Evolutionary conservation across 176 grass and related monocot species (phyloP).

Genomic region (Zizania latifolia): DNA sequence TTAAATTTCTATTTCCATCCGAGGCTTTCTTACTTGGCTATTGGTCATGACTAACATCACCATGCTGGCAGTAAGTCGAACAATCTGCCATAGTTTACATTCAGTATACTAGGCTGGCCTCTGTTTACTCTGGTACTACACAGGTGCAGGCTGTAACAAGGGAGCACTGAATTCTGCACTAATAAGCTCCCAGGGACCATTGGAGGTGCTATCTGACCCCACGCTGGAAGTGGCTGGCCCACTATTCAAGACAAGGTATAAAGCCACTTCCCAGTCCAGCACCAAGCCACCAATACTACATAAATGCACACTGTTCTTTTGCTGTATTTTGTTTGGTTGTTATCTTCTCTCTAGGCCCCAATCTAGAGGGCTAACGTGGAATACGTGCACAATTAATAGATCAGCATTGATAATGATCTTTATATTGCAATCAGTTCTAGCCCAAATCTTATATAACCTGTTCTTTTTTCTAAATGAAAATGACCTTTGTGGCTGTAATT

Average conservation of each 20-base stretch:
- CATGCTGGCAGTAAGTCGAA: not conserved
- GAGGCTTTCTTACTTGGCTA: constrained; percentile 13
- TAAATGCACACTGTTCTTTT: constrained; percentile 48
- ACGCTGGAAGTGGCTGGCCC: constrained; percentile 38
- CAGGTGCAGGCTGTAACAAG: constrained; percentile 46
- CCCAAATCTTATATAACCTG: constrained; percentile 21
- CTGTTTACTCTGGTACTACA: constrained; percentile 38
- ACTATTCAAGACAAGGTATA: constrained; percentile 63
- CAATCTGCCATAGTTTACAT: constrained; percentile 29
- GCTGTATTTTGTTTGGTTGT: constrained; percentile 43
- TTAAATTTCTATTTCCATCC: constrained; percentile 17
- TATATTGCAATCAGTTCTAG: constrained; percentile 28
- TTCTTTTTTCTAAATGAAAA: constrained; percentile 17
- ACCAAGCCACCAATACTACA: constrained; percentile 46
- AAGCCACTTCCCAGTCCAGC: constrained; percentile 46
- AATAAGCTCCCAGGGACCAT: constrained; percentile 47
- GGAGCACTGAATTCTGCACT: constrained; percentile 41
- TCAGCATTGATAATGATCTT: constrained; percentile 11
- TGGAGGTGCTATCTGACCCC: constrained; percentile 36
- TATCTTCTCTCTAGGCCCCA: constrained; percentile 16
- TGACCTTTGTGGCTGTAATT: constrained; percentile 10
- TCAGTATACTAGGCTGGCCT: constrained; percentile 34
- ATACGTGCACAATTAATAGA: constrained; percentile 24
- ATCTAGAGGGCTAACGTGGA: constrained; percentile 27
- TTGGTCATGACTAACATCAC: not conserved